phyloP scores from a whole-genome alignment of 148 eudicot genomes.

The Rhododendron williamsianum region DNA sequence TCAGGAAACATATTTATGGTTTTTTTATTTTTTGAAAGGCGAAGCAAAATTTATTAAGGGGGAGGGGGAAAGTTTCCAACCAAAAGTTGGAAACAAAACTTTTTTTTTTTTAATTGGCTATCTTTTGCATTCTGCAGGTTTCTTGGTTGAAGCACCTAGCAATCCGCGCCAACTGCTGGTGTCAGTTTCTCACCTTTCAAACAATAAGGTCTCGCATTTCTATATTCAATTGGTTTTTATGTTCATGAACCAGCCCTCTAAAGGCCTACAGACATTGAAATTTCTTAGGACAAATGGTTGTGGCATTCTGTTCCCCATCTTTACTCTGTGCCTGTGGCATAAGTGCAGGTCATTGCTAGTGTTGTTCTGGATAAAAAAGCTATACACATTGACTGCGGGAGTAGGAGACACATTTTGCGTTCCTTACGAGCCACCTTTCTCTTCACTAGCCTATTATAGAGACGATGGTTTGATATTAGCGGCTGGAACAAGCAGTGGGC shows the following conservation, averaged over 20 bases:
- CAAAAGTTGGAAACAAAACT: no score
- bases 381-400: constrained; percentile 74
- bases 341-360: constrained; percentile 71
- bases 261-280: not conserved
- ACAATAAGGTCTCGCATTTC: no score
- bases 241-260: not conserved
- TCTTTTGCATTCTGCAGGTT: no score
- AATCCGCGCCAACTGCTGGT: no score
- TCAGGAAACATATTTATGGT: no score
- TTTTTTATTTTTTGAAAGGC: no score
- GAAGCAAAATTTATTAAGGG: no score
- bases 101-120: no score
- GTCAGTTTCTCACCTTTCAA: no score
- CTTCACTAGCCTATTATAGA: constrained; percentile 65
- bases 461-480: constrained; percentile 88
- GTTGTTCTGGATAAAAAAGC: constrained; percentile 83
- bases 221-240: no score
- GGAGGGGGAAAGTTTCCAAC: no score
- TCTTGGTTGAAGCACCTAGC: no score
- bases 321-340: constrained; percentile 5
- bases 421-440: constrained; percentile 83
- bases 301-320: not conserved
- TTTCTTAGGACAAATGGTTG: not conserved
- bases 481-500: constrained; percentile 90
- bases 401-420: constrained; percentile 59